Evolutionary conservation across 2,329 filamentous ascomycete genomes (phyloP).

Genomic region (Alternaria brassicicola): DNA sequence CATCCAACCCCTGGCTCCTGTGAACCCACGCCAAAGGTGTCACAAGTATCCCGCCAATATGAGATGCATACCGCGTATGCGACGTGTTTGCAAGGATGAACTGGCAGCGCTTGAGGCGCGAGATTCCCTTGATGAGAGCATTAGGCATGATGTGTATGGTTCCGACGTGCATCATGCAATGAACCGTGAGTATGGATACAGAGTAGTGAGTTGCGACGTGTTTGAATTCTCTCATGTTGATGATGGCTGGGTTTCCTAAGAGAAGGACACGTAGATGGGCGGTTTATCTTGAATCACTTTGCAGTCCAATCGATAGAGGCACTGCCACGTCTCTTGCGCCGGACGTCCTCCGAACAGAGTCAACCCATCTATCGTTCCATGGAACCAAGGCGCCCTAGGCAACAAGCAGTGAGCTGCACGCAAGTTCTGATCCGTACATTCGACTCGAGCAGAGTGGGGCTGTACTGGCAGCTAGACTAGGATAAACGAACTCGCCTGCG

Average conservation of each 20-base stretch:
- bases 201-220: not conserved
- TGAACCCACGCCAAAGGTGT: not conserved
- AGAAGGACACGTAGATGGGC: not conserved
- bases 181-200: not conserved
- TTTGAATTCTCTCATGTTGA: not conserved
- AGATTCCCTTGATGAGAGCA: not conserved
- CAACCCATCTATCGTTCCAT: not conserved
- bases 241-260: not conserved
- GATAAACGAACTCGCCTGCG: slow-evolving; percentile 3
- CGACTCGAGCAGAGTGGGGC: slow-evolving; percentile 6
- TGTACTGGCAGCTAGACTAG: not conserved
- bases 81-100: not conserved
- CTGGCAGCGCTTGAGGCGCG: not conserved
- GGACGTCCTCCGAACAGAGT: not conserved
- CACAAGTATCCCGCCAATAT: slow-evolving; percentile 1
- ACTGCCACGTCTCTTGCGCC: not conserved
- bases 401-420: not conserved
- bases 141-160: not conserved
- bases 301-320: not conserved
- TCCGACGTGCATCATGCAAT: not conserved
- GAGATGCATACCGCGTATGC: slow-evolving; percentile 2
- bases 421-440: not conserved
- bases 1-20: slow-evolving; percentile 3
- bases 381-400: not conserved
- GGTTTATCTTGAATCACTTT: not conserved